Base-by-base conservation (phyloP, 1,139 yeast genomes). In the Candida dubliniensis region DNA sequence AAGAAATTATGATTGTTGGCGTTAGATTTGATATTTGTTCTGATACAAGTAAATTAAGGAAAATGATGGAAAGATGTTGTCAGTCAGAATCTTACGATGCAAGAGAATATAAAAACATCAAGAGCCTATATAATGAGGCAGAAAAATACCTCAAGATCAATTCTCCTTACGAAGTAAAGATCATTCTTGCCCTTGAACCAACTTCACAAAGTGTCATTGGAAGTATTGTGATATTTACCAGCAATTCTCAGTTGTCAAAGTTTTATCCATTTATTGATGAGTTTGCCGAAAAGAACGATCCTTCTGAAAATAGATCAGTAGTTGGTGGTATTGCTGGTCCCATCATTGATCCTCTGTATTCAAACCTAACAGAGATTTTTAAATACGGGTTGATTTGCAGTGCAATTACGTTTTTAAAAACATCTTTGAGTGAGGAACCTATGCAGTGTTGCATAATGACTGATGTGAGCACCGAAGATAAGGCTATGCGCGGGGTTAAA, bases 281-380 rank as follows among this genome's bases (percentile, higher is more conserved):
- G 45, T 61, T 64, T 31, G 49, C 47, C 7, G 52, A 34, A n/a
- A 47, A 45, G 8, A 27, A 34, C 5, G 11, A 27, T 8, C 25
- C 24, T 14, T 34, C 23, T 18, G 23, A 5, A 37, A 12, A 34
- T 2, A 46, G 58, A 9, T 51, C 65, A 24, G 67, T 78, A 18
- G 84, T 84, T 8, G 84, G 81, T 1, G 65, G 82, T n/a, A 67
- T 81, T 27, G 84, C 81, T 27, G 84, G 82, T 1, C 74, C 82
- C 1, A 69, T 81, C 14, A 76, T 79, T 30, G 84, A 80, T 51
- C 80, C 80, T 15, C 70, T 72, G 48, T 81, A 79, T 58, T 70
- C 78, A 23, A 79, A 77, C 47, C 68, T 80, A 53, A 73, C 79
- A 4, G 81, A 77, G 42, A 79, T 79, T 4, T 77, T 81, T 58